A percentile compares a stretch with the other conserved stretches of the same genome.
These are phyloP conservation scores for Pterocarpus santalinus DNA, from an alignment of 306 rosid genomes.

Conservation along the genomic window DNA sequence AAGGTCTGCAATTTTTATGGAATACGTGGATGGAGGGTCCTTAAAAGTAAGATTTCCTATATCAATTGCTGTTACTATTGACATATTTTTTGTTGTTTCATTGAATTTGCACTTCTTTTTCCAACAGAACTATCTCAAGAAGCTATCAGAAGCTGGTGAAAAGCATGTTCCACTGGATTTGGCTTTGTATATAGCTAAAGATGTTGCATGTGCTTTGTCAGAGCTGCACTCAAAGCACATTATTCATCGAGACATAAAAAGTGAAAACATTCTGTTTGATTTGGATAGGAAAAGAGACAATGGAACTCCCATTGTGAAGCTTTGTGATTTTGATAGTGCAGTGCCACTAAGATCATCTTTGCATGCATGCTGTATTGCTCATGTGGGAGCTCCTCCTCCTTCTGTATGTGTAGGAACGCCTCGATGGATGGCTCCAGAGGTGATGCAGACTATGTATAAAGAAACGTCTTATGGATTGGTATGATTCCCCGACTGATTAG, in stretches of 20 bases:
- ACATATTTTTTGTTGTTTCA: conserved; percentile 8
- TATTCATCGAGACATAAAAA: conserved; percentile 94
- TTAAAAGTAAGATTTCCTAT: conserved; percentile 67
- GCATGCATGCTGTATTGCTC: conserved; percentile 93
- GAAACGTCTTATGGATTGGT: conserved; percentile 82
- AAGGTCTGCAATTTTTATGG: conserved; percentile 81
- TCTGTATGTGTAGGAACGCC: conserved; percentile 94
- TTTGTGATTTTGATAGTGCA: conserved; percentile 97
- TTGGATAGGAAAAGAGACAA: conserved; percentile 72
- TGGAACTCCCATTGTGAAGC: conserved; percentile 86
- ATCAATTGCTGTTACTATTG: conserved; percentile 5
- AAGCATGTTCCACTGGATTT: conserved; percentile 71
- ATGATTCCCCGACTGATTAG: conserved; percentile 43
- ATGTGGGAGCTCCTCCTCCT: conserved; percentile 81
- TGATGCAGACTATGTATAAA: conserved; percentile 80
- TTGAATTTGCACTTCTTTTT: conserved; percentile 33
- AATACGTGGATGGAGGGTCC: conserved; percentile 85
- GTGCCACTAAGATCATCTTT: conserved; percentile 82
- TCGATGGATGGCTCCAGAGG: conserved; percentile 99
- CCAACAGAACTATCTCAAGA: conserved; percentile 71
- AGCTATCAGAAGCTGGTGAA: conserved; percentile 75
- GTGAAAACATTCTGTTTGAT: conserved; percentile 89
- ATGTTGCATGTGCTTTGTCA: conserved; percentile 80
- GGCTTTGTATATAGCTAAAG: conserved; percentile 75
- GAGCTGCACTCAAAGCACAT: conserved; percentile 91